A percentile compares a stretch with the other conserved stretches of the same genome.
Evolutionary conservation across 139 green algal species (phyloP).

Genomic region (Eudorina sp.): DNA sequence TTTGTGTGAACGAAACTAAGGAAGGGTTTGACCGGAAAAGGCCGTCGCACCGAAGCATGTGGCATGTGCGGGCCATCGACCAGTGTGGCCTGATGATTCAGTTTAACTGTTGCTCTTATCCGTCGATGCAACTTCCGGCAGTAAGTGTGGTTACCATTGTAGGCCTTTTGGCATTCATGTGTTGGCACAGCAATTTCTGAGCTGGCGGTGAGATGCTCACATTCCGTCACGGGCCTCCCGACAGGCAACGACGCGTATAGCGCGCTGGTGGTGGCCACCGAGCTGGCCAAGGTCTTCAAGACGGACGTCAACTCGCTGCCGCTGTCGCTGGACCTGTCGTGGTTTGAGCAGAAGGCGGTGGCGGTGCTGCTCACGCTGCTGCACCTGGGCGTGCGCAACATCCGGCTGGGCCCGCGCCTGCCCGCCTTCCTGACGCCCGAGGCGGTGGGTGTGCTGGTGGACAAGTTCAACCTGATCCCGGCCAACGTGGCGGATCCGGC

Average conservation of each 20-base stretch:
- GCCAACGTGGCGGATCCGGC: conserved; percentile 69
- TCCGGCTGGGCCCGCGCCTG: conserved; percentile 77
- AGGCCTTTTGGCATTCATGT: too few species aligned
- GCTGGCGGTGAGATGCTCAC: too few species aligned
- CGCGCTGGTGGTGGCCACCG: conserved; percentile 77
- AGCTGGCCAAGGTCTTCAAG: conserved; percentile 77
- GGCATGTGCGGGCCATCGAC: too few species aligned
- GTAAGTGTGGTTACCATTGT: too few species aligned
- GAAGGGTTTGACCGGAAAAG: too few species aligned
- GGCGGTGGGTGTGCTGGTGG: conserved; percentile 72
- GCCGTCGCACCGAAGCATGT: too few species aligned
- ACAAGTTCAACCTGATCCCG: conserved; percentile 76
- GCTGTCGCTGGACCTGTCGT: conserved; percentile 78
- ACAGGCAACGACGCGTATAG: conserved; percentile 70
- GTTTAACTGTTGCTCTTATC: too few species aligned
- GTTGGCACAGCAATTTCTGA: too few species aligned
- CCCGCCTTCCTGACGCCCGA: conserved; percentile 84
- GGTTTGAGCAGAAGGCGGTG: conserved; percentile 89
- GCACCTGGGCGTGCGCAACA: conserved; percentile 82
- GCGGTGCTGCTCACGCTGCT: conserved; percentile 84
- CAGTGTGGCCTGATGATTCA: too few species aligned
- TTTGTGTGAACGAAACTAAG: too few species aligned
- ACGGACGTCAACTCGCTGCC: conserved; percentile 84
- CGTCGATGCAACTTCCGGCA: too few species aligned
- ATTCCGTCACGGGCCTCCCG: too few species aligned